A percentile compares a stretch with the other conserved stretches of the same genome.
These are phyloP conservation scores for Phialophora expanda DNA, from an alignment of 2,329 filamentous ascomycete genomes.

Conservation along the genomic window DNA sequence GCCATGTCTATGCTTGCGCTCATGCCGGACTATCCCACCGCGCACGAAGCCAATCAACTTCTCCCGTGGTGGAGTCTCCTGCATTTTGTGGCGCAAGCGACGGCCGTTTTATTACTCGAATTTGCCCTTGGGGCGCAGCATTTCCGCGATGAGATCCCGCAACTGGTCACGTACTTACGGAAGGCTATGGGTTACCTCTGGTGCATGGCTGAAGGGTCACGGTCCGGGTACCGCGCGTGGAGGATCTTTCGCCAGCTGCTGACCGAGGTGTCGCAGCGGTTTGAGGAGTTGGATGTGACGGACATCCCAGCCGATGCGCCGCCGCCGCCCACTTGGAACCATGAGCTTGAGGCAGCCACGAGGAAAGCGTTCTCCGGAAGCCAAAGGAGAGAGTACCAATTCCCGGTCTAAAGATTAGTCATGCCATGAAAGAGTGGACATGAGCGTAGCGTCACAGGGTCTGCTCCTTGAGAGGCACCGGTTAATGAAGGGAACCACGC, in stretches of 20 bases:
- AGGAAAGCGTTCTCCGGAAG: not conserved
- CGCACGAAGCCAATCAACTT: constrained; percentile 35
- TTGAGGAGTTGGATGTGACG: constrained; percentile 14
- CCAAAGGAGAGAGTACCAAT: not conserved
- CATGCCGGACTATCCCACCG: constrained; percentile 39
- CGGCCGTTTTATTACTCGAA: constrained; percentile 40
- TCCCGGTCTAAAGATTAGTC: not conserved
- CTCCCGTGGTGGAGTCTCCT: constrained; percentile 41
- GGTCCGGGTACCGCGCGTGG: constrained; percentile 33
- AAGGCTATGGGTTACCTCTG: constrained; percentile 40
- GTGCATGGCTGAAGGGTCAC: constrained; percentile 28
- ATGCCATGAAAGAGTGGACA: not conserved
- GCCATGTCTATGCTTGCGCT: constrained; percentile 38
- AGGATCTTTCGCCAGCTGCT: constrained; percentile 31
- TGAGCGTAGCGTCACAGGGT: not conserved
- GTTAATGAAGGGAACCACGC: not conserved
- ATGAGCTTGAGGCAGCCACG: constrained; percentile 19
- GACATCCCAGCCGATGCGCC: constrained; percentile 26
- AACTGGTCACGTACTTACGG: constrained; percentile 37
- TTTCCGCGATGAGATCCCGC: constrained; percentile 30
- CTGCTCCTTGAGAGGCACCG: not conserved
- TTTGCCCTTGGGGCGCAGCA: constrained; percentile 38
- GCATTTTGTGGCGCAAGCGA: constrained; percentile 42
- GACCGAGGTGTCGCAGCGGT: constrained; percentile 17
- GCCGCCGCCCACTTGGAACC: constrained; percentile 24